Conservation (phyloP, 768 basidiomycete genomes). For the Epithele typhae region DNA sequence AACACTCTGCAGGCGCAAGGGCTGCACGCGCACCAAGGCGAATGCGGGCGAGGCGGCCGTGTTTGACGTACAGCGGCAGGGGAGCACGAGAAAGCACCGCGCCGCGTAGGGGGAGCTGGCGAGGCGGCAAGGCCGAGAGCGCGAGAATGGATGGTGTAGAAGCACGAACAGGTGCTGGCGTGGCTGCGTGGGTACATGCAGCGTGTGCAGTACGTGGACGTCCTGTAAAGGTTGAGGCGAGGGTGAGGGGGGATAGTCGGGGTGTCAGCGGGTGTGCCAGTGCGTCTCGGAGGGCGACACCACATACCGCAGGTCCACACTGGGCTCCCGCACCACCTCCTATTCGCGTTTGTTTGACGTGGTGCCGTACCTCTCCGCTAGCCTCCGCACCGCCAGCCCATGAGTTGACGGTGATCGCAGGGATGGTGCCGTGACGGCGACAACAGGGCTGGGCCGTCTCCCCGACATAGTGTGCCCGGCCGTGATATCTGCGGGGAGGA, state of each 20-base stretch:
- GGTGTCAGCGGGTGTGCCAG: too few relatives aligned
- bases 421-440: too few relatives aligned
- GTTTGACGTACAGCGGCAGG: background rate
- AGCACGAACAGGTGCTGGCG: conserved; percentile 46
- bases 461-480: too few relatives aligned
- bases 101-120: background rate
- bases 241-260: background rate
- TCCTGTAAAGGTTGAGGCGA: conserved; percentile 33
- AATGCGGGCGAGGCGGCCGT: conserved; percentile 30
- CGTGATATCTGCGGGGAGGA: too few relatives aligned
- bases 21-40: conserved; percentile 62
- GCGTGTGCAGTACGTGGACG: conserved; percentile 60
- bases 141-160: conserved; percentile 42
- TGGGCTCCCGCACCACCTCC: too few relatives aligned
- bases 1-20: conserved; percentile 58
- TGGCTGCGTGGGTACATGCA: conserved; percentile 67
- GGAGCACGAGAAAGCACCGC: conserved; percentile 11
- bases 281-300: too few relatives aligned
- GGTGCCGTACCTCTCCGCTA: too few relatives aligned
- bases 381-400: too few relatives aligned
- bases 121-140: conserved; percentile 29
- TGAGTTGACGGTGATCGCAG: too few relatives aligned
- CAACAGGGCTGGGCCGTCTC: too few relatives aligned
- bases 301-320: too few relatives aligned
- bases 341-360: too few relatives aligned